Evolutionary conservation across 495 filamentous ascomycete species (phyloP).

Genomic region (Letharia lupina): DNA sequence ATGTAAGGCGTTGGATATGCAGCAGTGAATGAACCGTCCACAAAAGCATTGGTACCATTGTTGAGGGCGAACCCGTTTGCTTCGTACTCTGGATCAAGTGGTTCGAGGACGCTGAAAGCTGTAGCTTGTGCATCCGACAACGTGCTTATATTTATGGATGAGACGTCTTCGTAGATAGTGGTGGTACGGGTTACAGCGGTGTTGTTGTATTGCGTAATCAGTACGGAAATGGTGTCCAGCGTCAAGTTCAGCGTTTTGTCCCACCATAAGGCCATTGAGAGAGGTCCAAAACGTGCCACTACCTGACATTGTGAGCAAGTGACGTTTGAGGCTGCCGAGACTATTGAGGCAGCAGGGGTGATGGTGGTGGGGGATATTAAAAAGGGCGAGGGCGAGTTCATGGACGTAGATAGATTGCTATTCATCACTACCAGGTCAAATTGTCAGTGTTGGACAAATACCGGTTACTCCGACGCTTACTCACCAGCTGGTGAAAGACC

Average conservation of each 20-base stretch:
- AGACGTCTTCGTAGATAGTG: not conserved
- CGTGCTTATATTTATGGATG: not conserved
- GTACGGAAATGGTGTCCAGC: not conserved
- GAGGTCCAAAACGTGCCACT: not conserved
- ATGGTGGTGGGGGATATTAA: not conserved
- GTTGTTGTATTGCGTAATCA: not conserved
- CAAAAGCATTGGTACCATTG: conserved; percentile 1
- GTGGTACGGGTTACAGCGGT: not conserved
- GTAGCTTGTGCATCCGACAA: not conserved
- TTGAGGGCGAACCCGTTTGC: conserved; percentile 1
- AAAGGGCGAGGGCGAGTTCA: not conserved
- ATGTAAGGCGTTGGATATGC: conserved; percentile 2
- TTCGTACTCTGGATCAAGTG: not conserved
- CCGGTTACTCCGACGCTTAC: not conserved
- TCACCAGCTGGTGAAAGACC: not conserved
- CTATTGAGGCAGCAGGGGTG: not conserved
- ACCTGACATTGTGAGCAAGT: conserved; percentile 2
- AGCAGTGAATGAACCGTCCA: not conserved
- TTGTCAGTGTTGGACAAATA: not conserved
- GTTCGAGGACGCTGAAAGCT: not conserved
- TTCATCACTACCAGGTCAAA: not conserved
- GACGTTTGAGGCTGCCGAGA: not conserved
- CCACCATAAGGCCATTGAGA: not conserved
- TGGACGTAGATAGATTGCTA: not conserved
- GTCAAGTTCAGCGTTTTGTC: not conserved